Evolutionary conservation across 2,329 filamentous ascomycete genomes (phyloP).

Genomic region (Microdochium paspali): DNA sequence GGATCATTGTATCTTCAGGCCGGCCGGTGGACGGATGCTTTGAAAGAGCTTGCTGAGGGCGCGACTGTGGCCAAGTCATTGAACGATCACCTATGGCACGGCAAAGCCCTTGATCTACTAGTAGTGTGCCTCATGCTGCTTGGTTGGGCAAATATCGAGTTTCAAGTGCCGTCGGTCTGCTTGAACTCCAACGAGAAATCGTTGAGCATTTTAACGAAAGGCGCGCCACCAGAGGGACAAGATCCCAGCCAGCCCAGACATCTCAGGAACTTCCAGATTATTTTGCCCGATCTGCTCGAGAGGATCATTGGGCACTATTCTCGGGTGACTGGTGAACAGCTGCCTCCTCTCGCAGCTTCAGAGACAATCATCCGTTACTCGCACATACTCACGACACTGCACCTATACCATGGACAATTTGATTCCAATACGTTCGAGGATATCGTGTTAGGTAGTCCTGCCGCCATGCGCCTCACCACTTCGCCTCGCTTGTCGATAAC

Average conservation of each 20-base stretch:
- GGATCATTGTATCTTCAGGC: constrained; percentile 82
- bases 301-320: constrained; percentile 67
- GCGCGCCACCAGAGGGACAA: constrained; percentile 24
- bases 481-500: constrained; percentile 45
- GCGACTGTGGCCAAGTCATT: constrained; percentile 66
- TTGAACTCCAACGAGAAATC: constrained; percentile 39
- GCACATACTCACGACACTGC: constrained; percentile 58
- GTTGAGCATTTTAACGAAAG: constrained; percentile 22
- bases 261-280: constrained; percentile 41
- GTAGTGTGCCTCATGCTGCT: constrained; percentile 75
- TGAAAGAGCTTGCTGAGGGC: constrained; percentile 75
- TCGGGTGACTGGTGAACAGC: constrained; percentile 58
- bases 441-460: constrained; percentile 53
- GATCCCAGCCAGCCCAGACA: constrained; percentile 39
- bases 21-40: constrained; percentile 80
- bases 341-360: constrained; percentile 62
- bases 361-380: constrained; percentile 67
- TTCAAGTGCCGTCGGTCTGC: constrained; percentile 58
- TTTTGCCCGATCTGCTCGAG: constrained; percentile 67
- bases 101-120: constrained; percentile 85
- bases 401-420: constrained; percentile 55
- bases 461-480: constrained; percentile 37
- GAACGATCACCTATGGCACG: constrained; percentile 95
- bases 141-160: constrained; percentile 76
- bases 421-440: constrained; percentile 51